Base-by-base conservation (phyloP, 2,329 filamentous ascomycete species). In the Camptophora hylomeconis region DNA sequence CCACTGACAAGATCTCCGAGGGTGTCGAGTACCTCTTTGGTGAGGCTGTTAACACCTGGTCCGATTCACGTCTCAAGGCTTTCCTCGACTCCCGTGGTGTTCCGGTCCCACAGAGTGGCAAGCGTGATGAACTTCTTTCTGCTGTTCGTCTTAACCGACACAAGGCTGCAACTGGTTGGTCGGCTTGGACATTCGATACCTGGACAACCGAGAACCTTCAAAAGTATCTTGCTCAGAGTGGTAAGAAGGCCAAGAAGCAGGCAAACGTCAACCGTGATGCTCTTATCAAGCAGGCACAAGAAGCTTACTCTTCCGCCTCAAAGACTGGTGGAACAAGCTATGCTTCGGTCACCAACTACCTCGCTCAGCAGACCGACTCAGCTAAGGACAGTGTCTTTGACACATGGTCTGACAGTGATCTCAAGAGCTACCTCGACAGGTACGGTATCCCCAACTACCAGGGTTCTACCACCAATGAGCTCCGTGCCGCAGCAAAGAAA, bases 361-460 rank as follows among this genome's bases (percentile, higher is more conserved):
- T 86, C 3, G 58, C 75, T 7, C 59, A 72, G 35, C 72, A 72
- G 16, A 81, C 80, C 4, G 67, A 67, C 32, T 49, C 67, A 7
- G 76, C 65, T 26, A 83, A 81, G 59, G 61, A 72, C 26, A 63
- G 55, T 14, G 61, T 69, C 1, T 87, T 87, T 39, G 72, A 83
- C 29, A 70, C 69, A 1, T 87, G 80, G 80, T 78, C 64, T 14
- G 60, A 65, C 27, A 67, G 63, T 21, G 78, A 87, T 15, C 61
- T 89, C 37, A 86, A 87, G 63, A 60, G 69, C 1, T 87, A 86
- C 47, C 68, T 87, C 5, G 80, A 87, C 49, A 78, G 72, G 37
- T 87, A 83, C 40, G 81, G 81, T 20, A 60, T 87, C 21, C 64
- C 67, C 30, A 59, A 69, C 21, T 76, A 75, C 23, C 76, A 82